Base-by-base conservation (phyloP, 768 basidiomycete species). In the Ramaria sp. region DNA sequence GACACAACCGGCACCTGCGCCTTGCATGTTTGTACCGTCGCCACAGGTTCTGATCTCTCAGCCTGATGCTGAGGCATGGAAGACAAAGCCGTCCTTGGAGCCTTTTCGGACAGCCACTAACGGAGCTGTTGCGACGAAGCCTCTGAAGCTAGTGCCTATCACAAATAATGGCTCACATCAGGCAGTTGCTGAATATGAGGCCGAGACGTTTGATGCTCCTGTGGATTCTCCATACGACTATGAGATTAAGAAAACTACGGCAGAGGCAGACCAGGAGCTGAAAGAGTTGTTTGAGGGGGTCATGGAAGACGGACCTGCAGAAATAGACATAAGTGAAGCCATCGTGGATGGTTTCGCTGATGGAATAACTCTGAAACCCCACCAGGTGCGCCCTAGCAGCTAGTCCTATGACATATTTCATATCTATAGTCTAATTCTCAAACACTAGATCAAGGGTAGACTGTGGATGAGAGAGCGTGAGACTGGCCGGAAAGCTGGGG, bases 391-490 rank as follows among this genome's bases (percentile, higher is more conserved):
- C 20, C 77, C 19, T 57, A 2, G 24, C 13, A 3, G 19, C 24
- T n/a, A 4, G 1, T 17, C 37, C 34, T 38, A 12, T 12, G 31
- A 1, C n/a, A n/a, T 12, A n/a, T 24, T 20, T 27, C 6, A 51
- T 19, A 9, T 11, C 7, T n/a, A 11, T 24, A 4, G 7, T 55
- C 13, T 30, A 3, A 19, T 53, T 34, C 37, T n/a, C 34, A 15
- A 20, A 7, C 15, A 39, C 34, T 24, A 57, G 55, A 45, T 57
- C 27, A 48, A n/a, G 19, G 55, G 37, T 17, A 57, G 92, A 0
- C 69, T 70, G 24, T 99, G 94, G 94, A 93, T 99, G 88, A 74
- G 73, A 22, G 81, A 84, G 7, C 78, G 94, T 19, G 95, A 98
- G 69, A 68, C 76, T 7, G 83, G 81, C 33, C 90, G 89, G 69